phyloP scores from a whole-genome alignment of 73 alveolate species.

The Urostyla sp. region DNA sequence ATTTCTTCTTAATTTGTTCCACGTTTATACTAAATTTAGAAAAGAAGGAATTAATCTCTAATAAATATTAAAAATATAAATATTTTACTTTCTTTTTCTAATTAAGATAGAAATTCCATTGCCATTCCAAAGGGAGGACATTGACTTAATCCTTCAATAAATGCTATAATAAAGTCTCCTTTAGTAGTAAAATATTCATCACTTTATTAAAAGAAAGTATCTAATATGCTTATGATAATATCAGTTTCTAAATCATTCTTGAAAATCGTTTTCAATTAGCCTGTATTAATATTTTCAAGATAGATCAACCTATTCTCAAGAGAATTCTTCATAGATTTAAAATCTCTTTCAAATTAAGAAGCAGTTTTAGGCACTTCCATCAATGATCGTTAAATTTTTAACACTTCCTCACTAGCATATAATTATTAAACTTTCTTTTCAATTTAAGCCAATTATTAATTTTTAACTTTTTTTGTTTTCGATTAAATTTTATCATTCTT shows the following conservation, averaged over 20 bases:
- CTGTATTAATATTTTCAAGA: constrained; percentile 25
- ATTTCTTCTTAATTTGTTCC: too few species aligned
- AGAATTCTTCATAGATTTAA: constrained; percentile 8
- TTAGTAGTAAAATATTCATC: neutral
- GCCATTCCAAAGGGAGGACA: constrained; percentile 63
- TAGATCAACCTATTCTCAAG: constrained; percentile 18
- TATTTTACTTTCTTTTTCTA: constrained; percentile 56
- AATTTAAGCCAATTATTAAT: neutral
- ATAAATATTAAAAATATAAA: neutral
- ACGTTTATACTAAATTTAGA: too few species aligned
- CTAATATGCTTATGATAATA: constrained; percentile 26
- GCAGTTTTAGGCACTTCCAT: constrained; percentile 49
- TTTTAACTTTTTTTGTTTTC: neutral
- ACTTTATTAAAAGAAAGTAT: neutral
- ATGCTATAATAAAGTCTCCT: neutral
- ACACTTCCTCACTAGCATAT: neutral
- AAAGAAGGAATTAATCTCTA: too few species aligned
- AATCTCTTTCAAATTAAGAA: constrained; percentile 54
- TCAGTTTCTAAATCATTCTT: constrained; percentile 49
- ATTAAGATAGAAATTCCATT: constrained; percentile 55
- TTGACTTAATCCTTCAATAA: constrained; percentile 11
- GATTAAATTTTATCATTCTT: constrained; percentile 20
- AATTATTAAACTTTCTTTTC: constrained; percentile 1
- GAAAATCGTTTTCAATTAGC: constrained; percentile 23
- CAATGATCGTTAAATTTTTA: neutral